These are phyloP conservation scores for Schwanniomyces sp. DNA, from an alignment of 805 yeast genomes.

Conservation along the genomic window DNA sequence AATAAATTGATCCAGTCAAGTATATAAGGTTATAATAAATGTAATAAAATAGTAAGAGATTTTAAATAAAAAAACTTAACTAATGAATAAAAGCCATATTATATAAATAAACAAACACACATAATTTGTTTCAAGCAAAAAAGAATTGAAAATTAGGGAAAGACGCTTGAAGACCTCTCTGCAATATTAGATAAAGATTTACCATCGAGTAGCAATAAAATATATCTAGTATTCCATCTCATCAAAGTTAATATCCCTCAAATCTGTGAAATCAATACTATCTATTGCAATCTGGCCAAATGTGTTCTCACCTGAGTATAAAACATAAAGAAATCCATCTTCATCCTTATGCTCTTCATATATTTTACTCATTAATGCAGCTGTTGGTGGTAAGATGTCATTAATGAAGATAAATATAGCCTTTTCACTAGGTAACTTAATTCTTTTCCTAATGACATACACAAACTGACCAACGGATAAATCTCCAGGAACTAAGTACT, in stretches of 20 bases:
- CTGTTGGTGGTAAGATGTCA: constrained; percentile 96
- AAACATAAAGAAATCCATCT: constrained; percentile 94
- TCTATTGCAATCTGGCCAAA: constrained; percentile 56
- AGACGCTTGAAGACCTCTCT: background rate
- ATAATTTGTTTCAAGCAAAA: background rate
- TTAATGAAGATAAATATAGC: constrained; percentile 97
- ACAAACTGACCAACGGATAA: constrained; percentile 98
- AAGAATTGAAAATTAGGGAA: background rate
- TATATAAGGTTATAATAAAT: background rate
- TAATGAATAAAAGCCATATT: background rate
- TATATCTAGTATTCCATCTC: constrained; percentile 1
- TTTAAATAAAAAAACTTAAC: background rate
- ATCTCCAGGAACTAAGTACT: constrained; percentile 94
- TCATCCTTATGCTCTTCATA: constrained; percentile 97
- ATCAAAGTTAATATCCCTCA: constrained; percentile 6
- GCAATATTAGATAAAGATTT: background rate
- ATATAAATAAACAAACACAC: background rate
- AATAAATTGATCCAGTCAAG: background rate
- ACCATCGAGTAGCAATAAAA: background rate
- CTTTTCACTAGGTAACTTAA: constrained; percentile 93
- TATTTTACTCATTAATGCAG: constrained; percentile 91
- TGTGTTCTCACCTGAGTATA: constrained; percentile 97
- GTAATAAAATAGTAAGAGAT: background rate
- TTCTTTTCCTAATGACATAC: constrained; percentile 94
- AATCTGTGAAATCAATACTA: constrained; percentile 5